These are phyloP conservation scores for Nitzschia palea DNA, from an alignment of 108 stramenopile species.

Conservation along the genomic window DNA sequence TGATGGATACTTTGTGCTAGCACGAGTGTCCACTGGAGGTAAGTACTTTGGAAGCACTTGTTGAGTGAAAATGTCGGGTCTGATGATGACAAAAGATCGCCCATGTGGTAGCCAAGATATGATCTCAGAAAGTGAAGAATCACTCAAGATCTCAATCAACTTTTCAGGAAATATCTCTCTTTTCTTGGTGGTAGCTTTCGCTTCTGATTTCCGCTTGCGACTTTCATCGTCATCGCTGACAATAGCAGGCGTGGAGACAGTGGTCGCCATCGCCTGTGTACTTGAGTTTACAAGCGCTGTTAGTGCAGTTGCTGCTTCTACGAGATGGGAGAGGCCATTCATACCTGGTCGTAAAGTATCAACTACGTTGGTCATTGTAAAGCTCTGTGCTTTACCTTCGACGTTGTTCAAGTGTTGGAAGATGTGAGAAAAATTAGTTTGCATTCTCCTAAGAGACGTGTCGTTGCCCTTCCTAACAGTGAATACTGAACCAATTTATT, in stretches of 20 bases:
- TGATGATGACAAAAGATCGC: constrained; percentile 69
- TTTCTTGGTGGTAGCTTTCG: constrained; percentile 4
- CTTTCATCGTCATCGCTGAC: constrained; percentile 15
- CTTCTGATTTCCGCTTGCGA: neutral
- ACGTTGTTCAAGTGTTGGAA: no score
- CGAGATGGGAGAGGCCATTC: constrained; percentile 46
- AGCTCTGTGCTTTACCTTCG: no score
- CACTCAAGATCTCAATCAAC: constrained; percentile 64
- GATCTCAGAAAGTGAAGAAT: constrained; percentile 53
- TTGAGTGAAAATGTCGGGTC: constrained; percentile 74
- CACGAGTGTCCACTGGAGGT: constrained; percentile 47
- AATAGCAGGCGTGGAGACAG: constrained; percentile 3
- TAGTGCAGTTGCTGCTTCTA: constrained; percentile 61
- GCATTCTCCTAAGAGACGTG: no score
- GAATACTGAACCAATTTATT: no score
- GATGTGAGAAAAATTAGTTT: no score
- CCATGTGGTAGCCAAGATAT: constrained; percentile 84
- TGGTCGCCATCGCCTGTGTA: constrained; percentile 1
- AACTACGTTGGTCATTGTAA: neutral
- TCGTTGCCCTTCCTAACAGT: no score
- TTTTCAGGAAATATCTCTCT: constrained; percentile 75
- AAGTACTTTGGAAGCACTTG: constrained; percentile 73
- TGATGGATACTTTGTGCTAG: constrained; percentile 70
- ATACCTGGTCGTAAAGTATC: neutral
- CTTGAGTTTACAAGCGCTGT: constrained; percentile 48